Conservation (phyloP, 2,329 filamentous ascomycete species). For the Penicillium sp. region DNA sequence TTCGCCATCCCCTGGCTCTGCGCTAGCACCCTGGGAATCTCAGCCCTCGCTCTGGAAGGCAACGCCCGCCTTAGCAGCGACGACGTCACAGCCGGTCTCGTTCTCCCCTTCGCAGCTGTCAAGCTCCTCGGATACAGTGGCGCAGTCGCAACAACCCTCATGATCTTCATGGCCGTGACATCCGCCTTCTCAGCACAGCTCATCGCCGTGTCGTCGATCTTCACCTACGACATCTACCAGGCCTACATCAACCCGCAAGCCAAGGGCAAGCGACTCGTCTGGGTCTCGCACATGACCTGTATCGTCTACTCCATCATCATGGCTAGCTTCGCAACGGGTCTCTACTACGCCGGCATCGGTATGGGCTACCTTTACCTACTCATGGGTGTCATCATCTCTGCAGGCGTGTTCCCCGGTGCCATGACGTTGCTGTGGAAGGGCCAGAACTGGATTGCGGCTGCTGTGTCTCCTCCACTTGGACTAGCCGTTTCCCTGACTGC, state of each 20-base stretch:
- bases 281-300: constrained; percentile 72
- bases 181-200: constrained; percentile 79
- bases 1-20: constrained; percentile 91
- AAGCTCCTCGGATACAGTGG: constrained; percentile 79
- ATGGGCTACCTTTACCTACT: constrained; percentile 89
- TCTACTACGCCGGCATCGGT: constrained; percentile 71
- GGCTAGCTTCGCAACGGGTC: constrained; percentile 73
- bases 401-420: constrained; percentile 78
- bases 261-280: constrained; percentile 73
- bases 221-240: constrained; percentile 85
- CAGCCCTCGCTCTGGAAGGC: constrained; percentile 75
- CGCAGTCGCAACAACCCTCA: constrained; percentile 72
- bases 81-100: constrained; percentile 79
- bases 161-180: constrained; percentile 90
- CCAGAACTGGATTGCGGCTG: constrained; percentile 74
- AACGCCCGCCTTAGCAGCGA: constrained; percentile 69
- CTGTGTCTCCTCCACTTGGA: constrained; percentile 67
- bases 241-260: constrained; percentile 80
- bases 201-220: constrained; percentile 84
- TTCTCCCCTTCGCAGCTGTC: constrained; percentile 81
- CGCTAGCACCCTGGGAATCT: constrained; percentile 83
- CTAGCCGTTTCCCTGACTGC: constrained; percentile 68
- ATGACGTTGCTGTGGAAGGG: constrained; percentile 77
- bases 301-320: constrained; percentile 75
- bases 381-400: constrained; percentile 88